Evolutionary conservation across 768 basidiomycete species (phyloP).

Genomic region (Suillus decipiens): DNA sequence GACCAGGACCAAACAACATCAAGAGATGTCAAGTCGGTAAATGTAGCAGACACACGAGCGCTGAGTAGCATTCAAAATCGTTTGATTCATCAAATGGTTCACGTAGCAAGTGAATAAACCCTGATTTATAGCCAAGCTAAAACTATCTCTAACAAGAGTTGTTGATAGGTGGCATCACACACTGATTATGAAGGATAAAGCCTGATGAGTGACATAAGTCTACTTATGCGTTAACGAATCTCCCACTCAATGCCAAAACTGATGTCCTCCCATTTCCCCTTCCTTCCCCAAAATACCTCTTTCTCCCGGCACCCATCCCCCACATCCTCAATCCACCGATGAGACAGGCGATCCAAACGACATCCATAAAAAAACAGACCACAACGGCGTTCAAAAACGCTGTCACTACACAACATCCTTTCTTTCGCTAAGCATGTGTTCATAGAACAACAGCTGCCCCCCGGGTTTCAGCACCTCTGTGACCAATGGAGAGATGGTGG

Average conservation of each 20-base stretch:
- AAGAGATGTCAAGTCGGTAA: too few relatives aligned
- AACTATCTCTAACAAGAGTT: too few relatives aligned
- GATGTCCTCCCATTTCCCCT: conserved; percentile 53
- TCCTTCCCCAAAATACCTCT: conserved; percentile 44
- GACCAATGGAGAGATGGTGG: conserved; percentile 47
- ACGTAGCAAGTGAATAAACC: too few relatives aligned
- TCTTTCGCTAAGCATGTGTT: conserved; percentile 62
- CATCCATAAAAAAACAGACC: conserved; percentile 65
- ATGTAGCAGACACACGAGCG: too few relatives aligned
- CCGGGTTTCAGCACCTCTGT: conserved; percentile 60
- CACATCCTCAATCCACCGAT: conserved; percentile 45
- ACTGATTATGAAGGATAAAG: not conserved
- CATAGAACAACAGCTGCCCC: conserved; percentile 65
- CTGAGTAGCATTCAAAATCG: too few relatives aligned
- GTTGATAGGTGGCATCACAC: too few relatives aligned
- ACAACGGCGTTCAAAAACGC: conserved; percentile 69
- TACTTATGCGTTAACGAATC: conserved; percentile 48
- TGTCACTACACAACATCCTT: conserved; percentile 72
- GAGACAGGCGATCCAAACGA: conserved; percentile 56
- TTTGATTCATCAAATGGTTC: too few relatives aligned
- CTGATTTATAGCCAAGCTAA: too few relatives aligned
- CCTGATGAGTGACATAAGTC: not conserved
- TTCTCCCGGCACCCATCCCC: conserved; percentile 50
- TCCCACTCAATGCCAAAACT: conserved; percentile 66
- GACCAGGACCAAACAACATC: too few relatives aligned